Conservation (phyloP, 371 early-diverging fungal genomes). For the Mortierella sp. region DNA sequence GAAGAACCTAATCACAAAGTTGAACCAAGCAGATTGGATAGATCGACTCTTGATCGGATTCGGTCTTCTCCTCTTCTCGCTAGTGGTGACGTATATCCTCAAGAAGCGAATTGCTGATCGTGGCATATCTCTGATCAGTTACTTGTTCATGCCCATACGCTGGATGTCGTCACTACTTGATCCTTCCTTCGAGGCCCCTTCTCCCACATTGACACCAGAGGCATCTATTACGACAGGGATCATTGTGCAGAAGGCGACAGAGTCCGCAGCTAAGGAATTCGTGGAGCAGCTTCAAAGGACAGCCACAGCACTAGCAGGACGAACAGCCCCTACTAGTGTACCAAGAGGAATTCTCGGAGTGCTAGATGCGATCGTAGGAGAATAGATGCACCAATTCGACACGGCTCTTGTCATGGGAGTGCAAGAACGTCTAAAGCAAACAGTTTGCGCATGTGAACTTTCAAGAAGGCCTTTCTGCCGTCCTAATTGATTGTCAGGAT, state of each 20-base stretch:
- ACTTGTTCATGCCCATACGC: constrained; percentile 56
- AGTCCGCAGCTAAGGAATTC: background rate
- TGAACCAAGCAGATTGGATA: constrained; percentile 79
- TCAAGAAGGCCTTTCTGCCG: no score
- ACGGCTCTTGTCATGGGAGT: no score
- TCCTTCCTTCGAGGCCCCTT: constrained; percentile 24
- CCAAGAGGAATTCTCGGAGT: constrained; percentile 28
- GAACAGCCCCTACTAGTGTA: constrained; percentile 19
- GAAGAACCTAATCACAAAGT: constrained; percentile 70
- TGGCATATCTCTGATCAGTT: constrained; percentile 65
- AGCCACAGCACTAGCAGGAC: background rate
- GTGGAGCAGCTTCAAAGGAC: constrained; percentile 7
- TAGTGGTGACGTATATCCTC: constrained; percentile 73
- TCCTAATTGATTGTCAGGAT: no score
- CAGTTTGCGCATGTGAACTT: no score
- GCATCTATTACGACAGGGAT: background rate
- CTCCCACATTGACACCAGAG: constrained; percentile 1
- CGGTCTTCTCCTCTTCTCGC: constrained; percentile 69
- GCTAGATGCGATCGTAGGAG: constrained; percentile 40
- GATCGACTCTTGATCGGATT: constrained; percentile 74
- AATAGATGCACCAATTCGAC: background rate
- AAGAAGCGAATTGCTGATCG: constrained; percentile 76
- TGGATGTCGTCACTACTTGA: constrained; percentile 41
- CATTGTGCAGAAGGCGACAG: constrained; percentile 5
- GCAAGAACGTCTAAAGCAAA: no score